Conservation (phyloP, 345 rosid species). For the Ceriops decandra region DNA sequence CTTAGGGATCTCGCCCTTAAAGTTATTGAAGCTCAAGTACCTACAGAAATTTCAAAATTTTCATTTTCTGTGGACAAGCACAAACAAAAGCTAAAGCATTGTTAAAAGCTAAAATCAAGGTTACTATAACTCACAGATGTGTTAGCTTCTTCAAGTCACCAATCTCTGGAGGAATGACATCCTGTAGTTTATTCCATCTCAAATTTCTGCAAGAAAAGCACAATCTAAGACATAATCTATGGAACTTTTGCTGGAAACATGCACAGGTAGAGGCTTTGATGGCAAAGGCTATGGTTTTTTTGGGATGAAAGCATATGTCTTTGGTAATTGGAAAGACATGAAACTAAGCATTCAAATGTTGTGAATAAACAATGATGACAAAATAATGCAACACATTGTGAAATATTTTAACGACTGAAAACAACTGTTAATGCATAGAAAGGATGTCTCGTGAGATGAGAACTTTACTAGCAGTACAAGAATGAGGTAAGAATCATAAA, state of each 20-base stretch:
- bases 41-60: conserved; percentile 27
- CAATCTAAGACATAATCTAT: too few species aligned
- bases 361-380: too few species aligned
- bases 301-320: not conserved
- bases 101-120: not conserved
- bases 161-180: conserved; percentile 82
- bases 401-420: too few species aligned
- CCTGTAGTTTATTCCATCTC: conserved; percentile 96
- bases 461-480: too few species aligned
- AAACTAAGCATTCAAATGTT: not conserved
- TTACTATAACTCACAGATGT: conserved; percentile 59
- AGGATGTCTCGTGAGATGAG: too few species aligned
- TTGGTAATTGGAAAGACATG: not conserved
- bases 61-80: not conserved
- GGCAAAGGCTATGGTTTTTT: too few species aligned
- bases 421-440: too few species aligned
- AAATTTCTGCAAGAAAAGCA: conserved; percentile 46
- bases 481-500: too few species aligned
- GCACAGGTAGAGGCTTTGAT: too few species aligned
- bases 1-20: conserved; percentile 88
- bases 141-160: conserved; percentile 87
- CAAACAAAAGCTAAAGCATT: not conserved
- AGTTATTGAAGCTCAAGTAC: conserved; percentile 86
- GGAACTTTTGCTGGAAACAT: too few species aligned
- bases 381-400: too few species aligned